A percentile compares a stretch with the other conserved stretches of the same genome.
phyloP scores from a whole-genome alignment of 345 rosid species.

The Kernera saxatilis region DNA sequence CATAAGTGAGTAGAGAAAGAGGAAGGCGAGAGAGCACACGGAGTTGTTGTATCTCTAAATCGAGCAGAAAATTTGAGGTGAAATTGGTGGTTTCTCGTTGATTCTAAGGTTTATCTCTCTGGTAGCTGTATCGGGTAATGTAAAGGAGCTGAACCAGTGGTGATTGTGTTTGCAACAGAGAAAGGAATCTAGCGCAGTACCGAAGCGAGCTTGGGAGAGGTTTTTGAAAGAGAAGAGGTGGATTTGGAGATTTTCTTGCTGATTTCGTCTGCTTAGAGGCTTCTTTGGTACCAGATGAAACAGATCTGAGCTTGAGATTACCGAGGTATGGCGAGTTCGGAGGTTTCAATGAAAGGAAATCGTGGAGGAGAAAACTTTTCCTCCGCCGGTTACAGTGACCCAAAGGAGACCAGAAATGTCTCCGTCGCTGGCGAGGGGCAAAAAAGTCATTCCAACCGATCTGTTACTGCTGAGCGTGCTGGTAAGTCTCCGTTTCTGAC shows the following conservation, averaged over 20 bases:
- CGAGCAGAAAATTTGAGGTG: conserved; percentile 30
- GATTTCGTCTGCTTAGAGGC: neutral
- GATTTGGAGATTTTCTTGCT: neutral
- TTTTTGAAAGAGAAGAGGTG: conserved; percentile 8
- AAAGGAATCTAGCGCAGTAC: conserved; percentile 1
- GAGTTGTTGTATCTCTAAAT: conserved; percentile 25
- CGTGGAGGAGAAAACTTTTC: conserved; percentile 40
- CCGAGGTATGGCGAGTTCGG: conserved; percentile 39
- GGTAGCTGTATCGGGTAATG: conserved; percentile 9
- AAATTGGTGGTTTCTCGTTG: conserved; percentile 14
- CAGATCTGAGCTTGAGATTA: conserved; percentile 45
- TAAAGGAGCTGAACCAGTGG: conserved; percentile 22
- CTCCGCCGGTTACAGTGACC: conserved; percentile 36
- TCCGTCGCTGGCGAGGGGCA: conserved; percentile 34
- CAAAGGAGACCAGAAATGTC: conserved; percentile 18
- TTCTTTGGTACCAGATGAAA: conserved; percentile 34
- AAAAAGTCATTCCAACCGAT: conserved; percentile 30
- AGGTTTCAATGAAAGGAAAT: conserved; percentile 36
- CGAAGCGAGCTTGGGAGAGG: neutral
- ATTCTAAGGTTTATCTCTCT: conserved; percentile 19
- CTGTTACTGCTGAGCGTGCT: conserved; percentile 3
- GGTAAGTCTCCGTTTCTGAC: conserved; percentile 1
- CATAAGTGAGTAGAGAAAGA: neutral
- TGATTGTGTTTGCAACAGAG: conserved; percentile 12
- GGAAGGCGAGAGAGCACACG: conserved; percentile 25